phyloP scores from a whole-genome alignment of 2,329 filamentous ascomycete species.

The Epichloe baconii region DNA sequence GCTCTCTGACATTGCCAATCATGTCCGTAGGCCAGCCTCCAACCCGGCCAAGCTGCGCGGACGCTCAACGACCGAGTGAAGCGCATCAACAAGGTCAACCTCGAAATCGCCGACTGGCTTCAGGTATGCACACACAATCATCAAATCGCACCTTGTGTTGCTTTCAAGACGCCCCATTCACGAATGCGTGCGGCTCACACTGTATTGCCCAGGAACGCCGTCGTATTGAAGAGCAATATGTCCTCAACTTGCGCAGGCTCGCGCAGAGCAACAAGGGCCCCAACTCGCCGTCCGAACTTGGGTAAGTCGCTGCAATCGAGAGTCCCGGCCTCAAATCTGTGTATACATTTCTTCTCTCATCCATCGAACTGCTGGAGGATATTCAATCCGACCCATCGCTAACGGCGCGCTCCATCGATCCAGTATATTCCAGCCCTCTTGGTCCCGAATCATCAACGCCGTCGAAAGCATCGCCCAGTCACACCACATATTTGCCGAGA shows the following conservation, averaged over 20 bases:
- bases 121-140: conserved; percentile 48
- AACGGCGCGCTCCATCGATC: conserved; percentile 5
- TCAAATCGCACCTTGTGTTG: not conserved
- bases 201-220: conserved; percentile 60
- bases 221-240: conserved; percentile 83
- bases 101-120: conserved; percentile 91
- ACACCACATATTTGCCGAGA: conserved; percentile 66
- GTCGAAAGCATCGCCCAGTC: conserved; percentile 71
- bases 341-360: not conserved
- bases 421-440: conserved; percentile 81
- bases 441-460: conserved; percentile 74
- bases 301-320: conserved; percentile 47
- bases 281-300: conserved; percentile 67
- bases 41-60: conserved; percentile 68
- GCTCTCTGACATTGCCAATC: not conserved
- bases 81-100: conserved; percentile 74
- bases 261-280: conserved; percentile 59
- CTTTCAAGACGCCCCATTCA: not conserved
- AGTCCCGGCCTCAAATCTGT: not conserved
- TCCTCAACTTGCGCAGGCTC: conserved; percentile 68
- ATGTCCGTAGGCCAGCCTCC: conserved; percentile 55
- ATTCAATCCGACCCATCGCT: conserved; percentile 2
- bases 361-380: not conserved
- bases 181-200: not conserved
- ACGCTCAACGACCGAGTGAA: conserved; percentile 78